phyloP scores from a whole-genome alignment of 495 filamentous ascomycete genomes.

The Amniculicola lignicola region DNA sequence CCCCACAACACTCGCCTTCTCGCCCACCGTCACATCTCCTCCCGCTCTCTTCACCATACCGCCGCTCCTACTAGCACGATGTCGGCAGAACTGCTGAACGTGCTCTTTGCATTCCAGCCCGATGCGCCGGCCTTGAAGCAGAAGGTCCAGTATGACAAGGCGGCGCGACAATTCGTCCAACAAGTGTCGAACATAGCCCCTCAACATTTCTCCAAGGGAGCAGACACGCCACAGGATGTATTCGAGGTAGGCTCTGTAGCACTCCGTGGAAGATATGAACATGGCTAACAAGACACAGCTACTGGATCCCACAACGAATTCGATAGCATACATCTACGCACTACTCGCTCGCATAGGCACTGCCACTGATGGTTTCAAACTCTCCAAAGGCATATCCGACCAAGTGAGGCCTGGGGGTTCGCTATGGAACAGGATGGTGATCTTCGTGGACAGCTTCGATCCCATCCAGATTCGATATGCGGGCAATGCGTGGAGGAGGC shows the following conservation, averaged over 20 bases:
- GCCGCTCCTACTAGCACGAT: conserved; percentile 9
- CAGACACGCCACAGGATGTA: conserved; percentile 32
- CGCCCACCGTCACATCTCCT: background rate
- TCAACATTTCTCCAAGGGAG: conserved; percentile 23
- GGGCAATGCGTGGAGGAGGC: conserved; percentile 51
- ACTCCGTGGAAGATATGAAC: background rate
- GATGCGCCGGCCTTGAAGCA: conserved; percentile 16
- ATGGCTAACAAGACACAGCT: conserved; percentile 20
- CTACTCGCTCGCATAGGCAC: conserved; percentile 29
- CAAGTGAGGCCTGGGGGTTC: conserved; percentile 20
- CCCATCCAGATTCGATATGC: conserved; percentile 58
- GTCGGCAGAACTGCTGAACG: conserved; percentile 20
- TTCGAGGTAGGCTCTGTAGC: conserved; percentile 30
- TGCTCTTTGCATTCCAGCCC: conserved; percentile 26
- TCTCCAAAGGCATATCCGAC: conserved; percentile 23
- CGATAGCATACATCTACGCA: conserved; percentile 38
- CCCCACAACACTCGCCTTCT: background rate
- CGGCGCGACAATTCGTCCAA: conserved; percentile 22
- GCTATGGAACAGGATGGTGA: conserved; percentile 50
- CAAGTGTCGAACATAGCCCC: conserved; percentile 23
- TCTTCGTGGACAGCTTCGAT: conserved; percentile 56
- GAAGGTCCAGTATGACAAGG: conserved; percentile 33
- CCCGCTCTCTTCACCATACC: background rate
- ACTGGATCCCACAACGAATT: conserved; percentile 39
- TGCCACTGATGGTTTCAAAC: conserved; percentile 12